Conservation (phyloP, 164 flowering plant species). For the Akebia trifoliata region DNA sequence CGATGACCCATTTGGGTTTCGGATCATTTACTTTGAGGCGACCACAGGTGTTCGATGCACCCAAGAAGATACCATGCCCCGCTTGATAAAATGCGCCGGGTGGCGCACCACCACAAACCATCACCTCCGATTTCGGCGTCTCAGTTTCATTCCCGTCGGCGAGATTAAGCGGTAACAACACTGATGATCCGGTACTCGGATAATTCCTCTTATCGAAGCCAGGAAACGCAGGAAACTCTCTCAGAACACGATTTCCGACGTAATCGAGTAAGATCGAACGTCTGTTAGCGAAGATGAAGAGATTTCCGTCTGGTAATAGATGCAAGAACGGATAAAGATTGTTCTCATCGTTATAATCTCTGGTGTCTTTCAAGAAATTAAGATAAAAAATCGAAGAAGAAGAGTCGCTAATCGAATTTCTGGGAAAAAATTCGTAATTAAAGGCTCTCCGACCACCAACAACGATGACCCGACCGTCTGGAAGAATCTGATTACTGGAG, state of each 20-base stretch:
- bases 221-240: slow-evolving; percentile 56
- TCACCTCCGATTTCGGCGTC: slow-evolving; percentile 44
- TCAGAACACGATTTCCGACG: slow-evolving; percentile 27
- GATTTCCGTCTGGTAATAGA: slow-evolving; percentile 65
- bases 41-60: slow-evolving; percentile 65
- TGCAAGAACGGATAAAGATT: slow-evolving; percentile 90
- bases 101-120: slow-evolving; percentile 83
- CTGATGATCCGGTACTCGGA: slow-evolving; percentile 85
- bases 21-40: slow-evolving; percentile 47
- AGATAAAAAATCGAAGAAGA: slow-evolving; percentile 18
- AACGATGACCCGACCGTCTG: slow-evolving; percentile 65
- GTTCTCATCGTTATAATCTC: slow-evolving; percentile 45
- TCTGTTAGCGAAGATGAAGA: slow-evolving; percentile 74
- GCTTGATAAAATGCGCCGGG: slow-evolving; percentile 36
- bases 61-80: slow-evolving; percentile 19
- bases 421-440: slow-evolving; percentile 73
- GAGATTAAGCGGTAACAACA: slow-evolving; percentile 47
- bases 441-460: slow-evolving; percentile 66
- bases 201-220: slow-evolving; percentile 52
- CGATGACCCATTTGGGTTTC: slow-evolving; percentile 64
- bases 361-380: slow-evolving; percentile 48
- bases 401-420: slow-evolving; percentile 2
- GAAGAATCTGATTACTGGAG: slow-evolving; percentile 61
- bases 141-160: neutral
- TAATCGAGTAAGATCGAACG: slow-evolving; percentile 61